These are phyloP conservation scores for Gastrolobium bilobum DNA, from an alignment of 306 rosid genomes.

Conservation along the genomic window DNA sequence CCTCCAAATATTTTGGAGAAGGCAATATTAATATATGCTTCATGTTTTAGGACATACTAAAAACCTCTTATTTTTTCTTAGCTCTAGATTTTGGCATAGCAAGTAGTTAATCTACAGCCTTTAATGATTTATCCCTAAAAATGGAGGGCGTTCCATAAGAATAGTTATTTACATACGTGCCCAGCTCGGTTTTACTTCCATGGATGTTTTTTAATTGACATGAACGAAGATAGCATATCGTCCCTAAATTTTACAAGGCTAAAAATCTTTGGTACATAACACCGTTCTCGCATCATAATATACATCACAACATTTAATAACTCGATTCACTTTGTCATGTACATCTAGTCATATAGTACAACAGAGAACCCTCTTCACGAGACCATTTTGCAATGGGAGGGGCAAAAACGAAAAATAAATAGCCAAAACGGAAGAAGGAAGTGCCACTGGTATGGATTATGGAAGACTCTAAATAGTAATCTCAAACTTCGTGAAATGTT, in stretches of 20 bases:
- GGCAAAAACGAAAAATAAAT: conserved; percentile 14
- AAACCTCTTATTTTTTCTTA: not conserved
- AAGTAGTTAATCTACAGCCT: not conserved
- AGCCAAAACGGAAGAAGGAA: not conserved
- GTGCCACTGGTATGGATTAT: conserved; percentile 34
- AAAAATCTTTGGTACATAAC: conserved; percentile 34
- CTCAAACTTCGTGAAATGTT: conserved; percentile 43
- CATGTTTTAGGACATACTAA: not conserved
- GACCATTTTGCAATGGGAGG: conserved; percentile 26
- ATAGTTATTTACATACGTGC: not conserved
- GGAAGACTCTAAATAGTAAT: conserved; percentile 28
- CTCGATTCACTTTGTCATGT: conserved; percentile 33
- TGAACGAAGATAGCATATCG: not conserved
- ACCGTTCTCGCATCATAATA: conserved; percentile 16
- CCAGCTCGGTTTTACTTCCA: not conserved
- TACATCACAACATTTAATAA: conserved; percentile 36
- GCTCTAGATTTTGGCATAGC: not conserved
- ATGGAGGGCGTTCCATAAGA: not conserved
- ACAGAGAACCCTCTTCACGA: conserved; percentile 42
- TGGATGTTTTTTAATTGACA: not conserved
- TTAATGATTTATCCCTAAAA: not conserved
- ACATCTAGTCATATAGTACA: conserved; percentile 49
- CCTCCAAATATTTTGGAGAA: not conserved
- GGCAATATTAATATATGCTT: not conserved
- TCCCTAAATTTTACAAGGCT: conserved; percentile 35